Base-by-base conservation (phyloP, 2,329 filamentous ascomycete species). In the Arthrobotrys sinensis region DNA sequence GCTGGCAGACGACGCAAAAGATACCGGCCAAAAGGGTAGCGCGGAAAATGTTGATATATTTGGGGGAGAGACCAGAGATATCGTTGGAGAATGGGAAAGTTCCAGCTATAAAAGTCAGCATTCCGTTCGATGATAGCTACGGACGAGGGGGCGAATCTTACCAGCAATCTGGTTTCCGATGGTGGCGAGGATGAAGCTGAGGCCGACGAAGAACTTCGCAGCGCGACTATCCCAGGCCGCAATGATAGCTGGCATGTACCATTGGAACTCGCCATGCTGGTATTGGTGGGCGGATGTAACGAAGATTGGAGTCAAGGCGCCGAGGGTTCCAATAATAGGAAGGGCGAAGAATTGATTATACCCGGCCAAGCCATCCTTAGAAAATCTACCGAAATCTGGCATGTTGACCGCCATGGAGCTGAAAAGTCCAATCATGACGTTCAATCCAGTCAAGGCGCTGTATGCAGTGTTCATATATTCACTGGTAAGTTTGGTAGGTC, bases 1-100 rank as follows among this genome's bases (percentile, higher is more conserved):
- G 86, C 36, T 80, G 80, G 85, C 83, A 19, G 83, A 85, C 85
- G 85, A 87, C 11, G 83, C 83, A 57, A 82, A 83, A 70, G 86
- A 86, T 79, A 0, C 85, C 84, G 52, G 84, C 85, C n/a, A 88
- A 80, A 1, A 88, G 80, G 24, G 85, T 85, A 0, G 86, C 87
- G 1, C 87, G 84, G 14, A 86, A 84, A 70, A 88, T 87, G 82
- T 89, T 88, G 81, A 89, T 83, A 80, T 85, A 89, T 43, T 84
- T 84, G 0, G 88, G 88, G 43, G 87, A 86, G 7, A 89, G 81
- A 0, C 86, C 86, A 0, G 86, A 87, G 66, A 89, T 81, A 81
- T 89, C 88, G 76, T 88, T 89, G 6, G 87, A 88, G 12, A 86
- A 87, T 0, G 86, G 86, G 72, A 89, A 85, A 0, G 84, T 85